phyloP scores from a whole-genome alignment of 805 yeast species.

The Kodamaea fukazawae region DNA sequence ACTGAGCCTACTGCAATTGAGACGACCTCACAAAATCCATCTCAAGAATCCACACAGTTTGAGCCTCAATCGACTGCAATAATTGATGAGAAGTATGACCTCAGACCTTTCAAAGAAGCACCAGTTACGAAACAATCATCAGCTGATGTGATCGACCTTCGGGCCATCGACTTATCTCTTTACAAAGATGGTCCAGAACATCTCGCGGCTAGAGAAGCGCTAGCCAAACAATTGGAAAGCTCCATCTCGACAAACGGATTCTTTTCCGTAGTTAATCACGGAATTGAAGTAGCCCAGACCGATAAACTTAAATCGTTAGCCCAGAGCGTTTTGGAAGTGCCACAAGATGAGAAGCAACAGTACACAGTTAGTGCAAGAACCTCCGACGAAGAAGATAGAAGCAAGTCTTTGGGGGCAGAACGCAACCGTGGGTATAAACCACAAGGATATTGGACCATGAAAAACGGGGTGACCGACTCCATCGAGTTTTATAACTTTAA shows the following conservation, averaged over 20 bases:
- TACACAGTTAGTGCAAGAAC: constrained; percentile 40
- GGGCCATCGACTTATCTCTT: constrained; percentile 35
- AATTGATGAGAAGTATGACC: constrained; percentile 25
- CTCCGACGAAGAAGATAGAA: constrained; percentile 26
- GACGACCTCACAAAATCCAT: no score
- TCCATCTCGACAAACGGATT: constrained; percentile 44
- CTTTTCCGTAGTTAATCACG: constrained; percentile 42
- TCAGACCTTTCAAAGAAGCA: constrained; percentile 30
- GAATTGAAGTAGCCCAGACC: constrained; percentile 30
- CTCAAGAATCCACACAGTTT: no score
- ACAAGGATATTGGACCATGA: constrained; percentile 30
- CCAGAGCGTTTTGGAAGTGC: constrained; percentile 39
- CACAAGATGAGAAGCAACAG: constrained; percentile 37
- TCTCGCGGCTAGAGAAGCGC: constrained; percentile 21
- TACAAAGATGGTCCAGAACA: constrained; percentile 37
- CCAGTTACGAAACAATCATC: constrained; percentile 14
- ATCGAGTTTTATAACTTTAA: constrained; percentile 28
- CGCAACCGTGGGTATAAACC: constrained; percentile 31
- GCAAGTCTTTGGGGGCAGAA: constrained; percentile 26
- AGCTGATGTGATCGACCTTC: constrained; percentile 26
- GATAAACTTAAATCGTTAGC: constrained; percentile 38
- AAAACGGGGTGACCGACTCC: constrained; percentile 26
- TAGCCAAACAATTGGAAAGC: constrained; percentile 38
- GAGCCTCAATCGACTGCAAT: no score
- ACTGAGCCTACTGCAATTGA: no score